Evolutionary conservation across 306 rosid species (phyloP).

Genomic region (Urtica urens): DNA sequence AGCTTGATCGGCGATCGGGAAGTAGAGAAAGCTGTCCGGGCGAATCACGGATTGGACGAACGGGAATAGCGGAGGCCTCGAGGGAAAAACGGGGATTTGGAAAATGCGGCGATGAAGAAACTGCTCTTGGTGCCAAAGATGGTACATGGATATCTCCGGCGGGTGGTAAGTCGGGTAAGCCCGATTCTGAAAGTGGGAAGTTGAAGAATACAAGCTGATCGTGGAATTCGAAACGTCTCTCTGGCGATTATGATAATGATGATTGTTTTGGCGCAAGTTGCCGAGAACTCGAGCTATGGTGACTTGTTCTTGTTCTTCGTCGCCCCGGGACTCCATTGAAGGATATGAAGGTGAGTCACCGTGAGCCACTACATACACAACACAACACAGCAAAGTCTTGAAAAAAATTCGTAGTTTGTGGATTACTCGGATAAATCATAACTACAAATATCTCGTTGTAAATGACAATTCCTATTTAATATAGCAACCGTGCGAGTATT

Average conservation of each 20-base stretch:
- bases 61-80: conserved; percentile 44
- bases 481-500: no score
- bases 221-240: conserved; percentile 19
- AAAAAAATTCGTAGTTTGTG: not conserved
- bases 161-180: conserved; percentile 38
- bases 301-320: conserved; percentile 62
- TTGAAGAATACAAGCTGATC: conserved; percentile 26
- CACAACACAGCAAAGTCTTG: conserved; percentile 8
- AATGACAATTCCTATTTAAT: no score
- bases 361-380: conserved; percentile 54
- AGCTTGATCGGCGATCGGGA: conserved; percentile 39
- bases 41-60: conserved; percentile 49
- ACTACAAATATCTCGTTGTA: no score
- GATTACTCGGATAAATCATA: no score
- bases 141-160: conserved; percentile 46
- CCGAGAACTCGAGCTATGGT: conserved; percentile 51
- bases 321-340: conserved; percentile 31
- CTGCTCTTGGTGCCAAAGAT: conserved; percentile 71
- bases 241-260: conserved; percentile 23
- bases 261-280: conserved; percentile 27
- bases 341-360: conserved; percentile 27
- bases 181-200: conserved; percentile 34
- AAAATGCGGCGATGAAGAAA: conserved; percentile 35
- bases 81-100: conserved; percentile 42
- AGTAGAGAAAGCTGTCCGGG: conserved; percentile 39